Percentiles rank a stretch among this genome's conserved stretches.
These are phyloP conservation scores for Mortierella sp. DNA, from an alignment of 371 early-diverging fungal species.

Conservation along the genomic window DNA sequence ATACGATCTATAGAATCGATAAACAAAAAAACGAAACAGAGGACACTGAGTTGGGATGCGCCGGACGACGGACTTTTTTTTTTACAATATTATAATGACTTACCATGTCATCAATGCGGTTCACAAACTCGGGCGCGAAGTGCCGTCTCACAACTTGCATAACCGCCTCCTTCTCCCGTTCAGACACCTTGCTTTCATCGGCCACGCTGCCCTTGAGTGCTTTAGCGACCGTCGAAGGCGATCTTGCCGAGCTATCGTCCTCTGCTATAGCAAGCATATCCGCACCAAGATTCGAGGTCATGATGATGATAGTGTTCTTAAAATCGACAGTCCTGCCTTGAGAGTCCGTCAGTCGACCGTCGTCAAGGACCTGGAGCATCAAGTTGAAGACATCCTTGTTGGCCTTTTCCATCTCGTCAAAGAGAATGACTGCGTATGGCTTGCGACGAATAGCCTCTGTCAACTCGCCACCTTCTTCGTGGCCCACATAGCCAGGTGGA, in stretches of 20 bases:
- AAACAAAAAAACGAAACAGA: neutral
- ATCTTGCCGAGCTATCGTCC: conserved; percentile 31
- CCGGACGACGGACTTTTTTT: neutral
- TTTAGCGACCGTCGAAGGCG: conserved; percentile 24
- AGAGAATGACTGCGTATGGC: conserved; percentile 88
- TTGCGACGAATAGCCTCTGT: conserved; percentile 92
- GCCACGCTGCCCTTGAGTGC: conserved; percentile 4
- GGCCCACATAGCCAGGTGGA: conserved; percentile 91
- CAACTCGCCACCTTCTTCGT: conserved; percentile 86
- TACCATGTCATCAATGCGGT: conserved; percentile 88
- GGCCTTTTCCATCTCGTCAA: conserved; percentile 96
- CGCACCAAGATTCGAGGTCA: conserved; percentile 89
- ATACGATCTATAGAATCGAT: conserved; percentile 61
- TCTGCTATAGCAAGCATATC: conserved; percentile 59
- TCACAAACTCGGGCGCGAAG: conserved; percentile 92
- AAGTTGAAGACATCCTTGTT: conserved; percentile 73
- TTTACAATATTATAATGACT: neutral
- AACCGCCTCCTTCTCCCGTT: conserved; percentile 55
- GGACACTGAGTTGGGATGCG: neutral
- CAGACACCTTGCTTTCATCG: conserved; percentile 50
- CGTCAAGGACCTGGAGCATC: conserved; percentile 89
- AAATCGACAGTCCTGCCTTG: conserved; percentile 90
- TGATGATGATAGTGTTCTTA: conserved; percentile 92
- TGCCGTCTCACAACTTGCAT: conserved; percentile 80
- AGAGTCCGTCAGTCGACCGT: conserved; percentile 90